Evolutionary conservation across 768 basidiomycete genomes (phyloP).

Genomic region (Pleurotus pulmonarius): DNA sequence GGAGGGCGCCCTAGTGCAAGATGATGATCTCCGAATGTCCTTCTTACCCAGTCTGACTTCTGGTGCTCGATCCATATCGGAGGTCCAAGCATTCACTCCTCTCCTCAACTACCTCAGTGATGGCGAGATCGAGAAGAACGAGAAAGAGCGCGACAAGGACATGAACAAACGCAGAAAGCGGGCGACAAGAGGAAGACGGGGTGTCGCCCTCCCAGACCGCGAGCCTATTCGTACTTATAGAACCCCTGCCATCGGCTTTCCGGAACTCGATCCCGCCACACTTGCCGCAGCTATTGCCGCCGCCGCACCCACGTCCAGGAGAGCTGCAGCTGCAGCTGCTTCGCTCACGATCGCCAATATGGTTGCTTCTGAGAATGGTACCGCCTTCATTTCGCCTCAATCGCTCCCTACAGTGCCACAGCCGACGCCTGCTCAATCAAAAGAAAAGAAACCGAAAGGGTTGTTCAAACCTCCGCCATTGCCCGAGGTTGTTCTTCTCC

Average conservation of each 20-base stretch:
- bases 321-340: conserved; percentile 86
- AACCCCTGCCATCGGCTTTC: conserved; percentile 84
- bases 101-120: conserved; percentile 86
- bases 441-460: conserved; percentile 69
- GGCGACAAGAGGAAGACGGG: conserved; percentile 76
- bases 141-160: conserved; percentile 94
- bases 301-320: conserved; percentile 64
- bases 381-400: conserved; percentile 45
- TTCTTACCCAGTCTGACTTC: conserved; percentile 80
- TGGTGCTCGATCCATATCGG: conserved; percentile 70
- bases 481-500: conserved; percentile 48
- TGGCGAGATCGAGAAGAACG: conserved; percentile 83
- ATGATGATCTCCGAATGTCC: conserved; percentile 88
- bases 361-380: conserved; percentile 89
- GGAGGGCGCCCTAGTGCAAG: conserved; percentile 72
- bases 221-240: conserved; percentile 91
- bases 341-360: conserved; percentile 85
- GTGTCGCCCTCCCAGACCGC: conserved; percentile 85
- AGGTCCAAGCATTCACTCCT: conserved; percentile 80
- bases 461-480: conserved; percentile 70
- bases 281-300: conserved; percentile 63
- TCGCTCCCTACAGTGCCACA: conserved; percentile 28
- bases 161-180: conserved; percentile 80
- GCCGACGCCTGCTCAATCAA: conserved; percentile 37
- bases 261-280: conserved; percentile 69